A percentile compares a stretch with the other conserved stretches of the same genome.
Evolutionary conservation across 2,329 filamentous ascomycete genomes (phyloP).

Genomic region (Hysterium pulicare): DNA sequence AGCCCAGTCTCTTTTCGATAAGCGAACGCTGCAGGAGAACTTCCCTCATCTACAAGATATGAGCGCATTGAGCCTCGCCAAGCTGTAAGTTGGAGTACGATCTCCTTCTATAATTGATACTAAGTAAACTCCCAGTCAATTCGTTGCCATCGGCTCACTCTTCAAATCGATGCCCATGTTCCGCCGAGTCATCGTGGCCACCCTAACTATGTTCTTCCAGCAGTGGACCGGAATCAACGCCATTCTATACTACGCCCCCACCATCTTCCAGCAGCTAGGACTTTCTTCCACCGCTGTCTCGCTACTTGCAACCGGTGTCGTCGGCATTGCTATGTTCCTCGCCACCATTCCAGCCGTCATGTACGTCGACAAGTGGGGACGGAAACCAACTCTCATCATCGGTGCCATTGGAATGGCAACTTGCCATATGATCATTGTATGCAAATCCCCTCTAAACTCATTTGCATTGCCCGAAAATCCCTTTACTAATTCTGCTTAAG

Average conservation of each 20-base stretch:
- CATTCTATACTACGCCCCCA: constrained; percentile 48
- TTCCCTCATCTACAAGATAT: constrained; percentile 63
- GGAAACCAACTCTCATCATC: constrained; percentile 59
- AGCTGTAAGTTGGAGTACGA: constrained; percentile 18
- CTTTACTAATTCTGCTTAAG: constrained; percentile 6
- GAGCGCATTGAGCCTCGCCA: constrained; percentile 57
- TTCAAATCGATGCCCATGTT: constrained; percentile 67
- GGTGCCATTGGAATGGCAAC: constrained; percentile 68
- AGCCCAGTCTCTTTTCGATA: constrained; percentile 73
- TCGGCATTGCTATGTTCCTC: constrained; percentile 68
- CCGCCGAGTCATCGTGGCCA: constrained; percentile 61
- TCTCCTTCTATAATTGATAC: not conserved
- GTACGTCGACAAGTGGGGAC: constrained; percentile 62
- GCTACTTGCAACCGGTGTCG: constrained; percentile 67
- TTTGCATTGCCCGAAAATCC: not conserved
- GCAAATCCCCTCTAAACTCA: no score
- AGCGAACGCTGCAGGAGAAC: constrained; percentile 63
- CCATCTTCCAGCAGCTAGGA: constrained; percentile 48
- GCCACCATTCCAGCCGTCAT: constrained; percentile 65
- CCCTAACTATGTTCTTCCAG: constrained; percentile 47
- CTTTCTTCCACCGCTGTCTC: constrained; percentile 47
- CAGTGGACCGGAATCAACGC: constrained; percentile 53
- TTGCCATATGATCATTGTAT: constrained; percentile 66
- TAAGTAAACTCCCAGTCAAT: constrained; percentile 64
- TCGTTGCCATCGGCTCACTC: constrained; percentile 62